Base-by-base conservation (phyloP, 306 rosid genomes). In the Lagenaria siceraria region DNA sequence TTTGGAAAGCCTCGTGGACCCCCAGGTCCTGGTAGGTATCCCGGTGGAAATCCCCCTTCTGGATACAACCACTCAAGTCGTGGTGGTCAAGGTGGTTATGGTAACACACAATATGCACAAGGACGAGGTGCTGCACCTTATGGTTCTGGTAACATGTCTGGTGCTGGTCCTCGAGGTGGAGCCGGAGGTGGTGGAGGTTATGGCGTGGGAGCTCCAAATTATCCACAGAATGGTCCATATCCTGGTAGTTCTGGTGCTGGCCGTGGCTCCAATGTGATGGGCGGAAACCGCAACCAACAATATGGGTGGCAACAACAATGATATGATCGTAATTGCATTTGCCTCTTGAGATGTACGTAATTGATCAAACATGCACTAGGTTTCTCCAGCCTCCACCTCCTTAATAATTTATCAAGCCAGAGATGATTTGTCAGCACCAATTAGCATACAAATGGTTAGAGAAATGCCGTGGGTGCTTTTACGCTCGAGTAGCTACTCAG, bases 211-310 rank as follows among this genome's bases (percentile, higher is more conserved):
- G 84, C 55, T 56, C 85, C 88, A 48, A 86, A 86, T 82, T 86
- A 80, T 53, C 77, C 80, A 10, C 88, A 78, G 59, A 81, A 79
- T 31, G 86, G 86, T 22, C 84, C 84, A 8, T 86, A 82, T 49
- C 61, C 43, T 10, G 83, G 88, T 55, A 72, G 86, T 17, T 86
- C 88, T 13, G 82, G 73, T 53, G 48, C 84, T 2, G 88, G 86
- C 48, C 86, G 88, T 22, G 88, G 88, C 43, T 83, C 86, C 15
- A 86, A 83, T 80, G 81, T 78, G 86, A 85, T 85, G 85, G 86
- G 86, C 19, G 86, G 86, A 77, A 83, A 70, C 74, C 88, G 86
- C 35, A 86, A 78, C 82, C 88, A 83, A 19, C 88, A 86, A 80
- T 86, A 86, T 72, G 84, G 84, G 25, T 86, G 88, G 88, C 88